phyloP scores from a whole-genome alignment of 2,329 filamentous ascomycete species.

The Aspergillus calidoustus region DNA sequence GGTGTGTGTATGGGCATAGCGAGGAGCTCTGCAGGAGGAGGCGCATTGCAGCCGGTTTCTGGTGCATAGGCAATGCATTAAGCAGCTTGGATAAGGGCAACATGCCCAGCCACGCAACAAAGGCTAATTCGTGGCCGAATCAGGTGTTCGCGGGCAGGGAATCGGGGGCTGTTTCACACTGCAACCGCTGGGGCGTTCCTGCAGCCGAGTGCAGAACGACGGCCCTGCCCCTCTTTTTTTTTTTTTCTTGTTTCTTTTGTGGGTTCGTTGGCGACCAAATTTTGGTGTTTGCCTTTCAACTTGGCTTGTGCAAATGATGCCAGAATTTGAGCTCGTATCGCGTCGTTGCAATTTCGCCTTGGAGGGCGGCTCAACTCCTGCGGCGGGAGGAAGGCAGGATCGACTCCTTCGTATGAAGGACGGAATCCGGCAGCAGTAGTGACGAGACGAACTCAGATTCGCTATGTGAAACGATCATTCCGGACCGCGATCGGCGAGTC shows the following conservation, averaged over 20 bases:
- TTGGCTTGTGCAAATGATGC: background rate
- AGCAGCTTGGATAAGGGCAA: background rate
- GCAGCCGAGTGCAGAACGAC: conserved; percentile 5
- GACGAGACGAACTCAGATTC: background rate
- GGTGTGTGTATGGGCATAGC: background rate
- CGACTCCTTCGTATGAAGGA: background rate
- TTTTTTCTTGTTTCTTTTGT: background rate
- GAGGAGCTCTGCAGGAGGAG: background rate
- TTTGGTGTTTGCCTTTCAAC: background rate
- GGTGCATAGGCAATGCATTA: background rate
- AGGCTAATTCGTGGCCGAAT: background rate
- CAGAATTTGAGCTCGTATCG: background rate
- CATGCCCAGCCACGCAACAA: conserved; percentile 2
- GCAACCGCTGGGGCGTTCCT: conserved; percentile 13
- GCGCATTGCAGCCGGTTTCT: background rate
- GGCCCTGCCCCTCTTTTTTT: conserved; percentile 9
- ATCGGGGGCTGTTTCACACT: conserved; percentile 12
- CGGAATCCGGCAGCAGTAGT: background rate
- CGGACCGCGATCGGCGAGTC: conserved; percentile 11
- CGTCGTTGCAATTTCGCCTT: background rate
- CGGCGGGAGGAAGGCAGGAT: background rate
- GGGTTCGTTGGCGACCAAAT: background rate
- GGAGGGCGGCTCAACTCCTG: background rate
- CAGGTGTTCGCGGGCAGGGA: background rate
- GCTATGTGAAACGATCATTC: conserved; percentile 13